These are phyloP conservation scores for Aspergillus sp. DNA, from an alignment of 2,329 filamentous ascomycete species.

Conservation along the genomic window DNA sequence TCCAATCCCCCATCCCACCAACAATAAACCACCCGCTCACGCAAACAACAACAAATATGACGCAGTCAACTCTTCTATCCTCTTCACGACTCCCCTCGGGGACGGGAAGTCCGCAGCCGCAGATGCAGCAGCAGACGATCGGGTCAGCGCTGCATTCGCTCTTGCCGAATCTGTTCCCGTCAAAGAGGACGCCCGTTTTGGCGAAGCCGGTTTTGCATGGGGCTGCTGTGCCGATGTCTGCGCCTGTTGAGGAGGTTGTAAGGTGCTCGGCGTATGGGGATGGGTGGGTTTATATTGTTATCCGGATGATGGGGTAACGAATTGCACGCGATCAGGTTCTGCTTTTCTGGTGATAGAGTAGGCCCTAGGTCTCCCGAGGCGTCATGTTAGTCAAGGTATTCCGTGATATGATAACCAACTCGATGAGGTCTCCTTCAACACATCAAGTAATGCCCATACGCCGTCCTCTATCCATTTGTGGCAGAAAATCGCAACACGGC, in stretches of 20 bases:
- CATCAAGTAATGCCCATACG: too few relatives aligned
- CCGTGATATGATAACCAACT: too few relatives aligned
- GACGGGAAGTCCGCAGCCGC: not conserved
- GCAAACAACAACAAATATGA: not conserved
- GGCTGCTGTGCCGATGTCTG: constrained; percentile 76
- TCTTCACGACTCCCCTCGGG: constrained; percentile 21
- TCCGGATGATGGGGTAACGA: constrained; percentile 77
- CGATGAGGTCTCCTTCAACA: too few relatives aligned
- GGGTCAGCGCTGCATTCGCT: constrained; percentile 76
- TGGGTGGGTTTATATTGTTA: constrained; percentile 84
- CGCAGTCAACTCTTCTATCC: constrained; percentile 22
- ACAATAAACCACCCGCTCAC: constrained; percentile 33
- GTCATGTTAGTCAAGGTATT: too few relatives aligned
- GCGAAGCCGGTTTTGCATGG: constrained; percentile 88
- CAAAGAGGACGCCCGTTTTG: constrained; percentile 78
- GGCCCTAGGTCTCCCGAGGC: too few relatives aligned
- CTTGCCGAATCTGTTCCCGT: constrained; percentile 84
- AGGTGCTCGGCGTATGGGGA: constrained; percentile 84
- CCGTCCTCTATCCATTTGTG: too few relatives aligned
- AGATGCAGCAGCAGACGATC: constrained; percentile 66
- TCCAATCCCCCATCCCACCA: constrained; percentile 74
- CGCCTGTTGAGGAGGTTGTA: constrained; percentile 81
- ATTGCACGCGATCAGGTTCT: too few relatives aligned
- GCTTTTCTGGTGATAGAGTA: too few relatives aligned
- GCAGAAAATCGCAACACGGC: too few relatives aligned